Evolutionary conservation across 2,329 filamentous ascomycete species (phyloP).

Genomic region (Hysterium pulicare): DNA sequence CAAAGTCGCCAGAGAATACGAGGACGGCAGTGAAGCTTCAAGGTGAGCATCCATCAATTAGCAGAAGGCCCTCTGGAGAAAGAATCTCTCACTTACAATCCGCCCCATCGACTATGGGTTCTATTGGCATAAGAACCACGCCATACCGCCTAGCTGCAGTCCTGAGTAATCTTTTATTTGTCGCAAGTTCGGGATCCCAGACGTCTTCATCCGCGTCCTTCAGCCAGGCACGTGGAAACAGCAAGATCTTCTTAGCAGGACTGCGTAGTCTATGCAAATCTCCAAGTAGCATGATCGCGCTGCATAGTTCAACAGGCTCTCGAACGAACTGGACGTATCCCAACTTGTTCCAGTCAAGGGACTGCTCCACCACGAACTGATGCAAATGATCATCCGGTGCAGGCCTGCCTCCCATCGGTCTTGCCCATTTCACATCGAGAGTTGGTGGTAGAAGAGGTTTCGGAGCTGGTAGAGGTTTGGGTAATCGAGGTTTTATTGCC

Average conservation of each 20-base stretch:
- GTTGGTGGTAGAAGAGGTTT: constrained; percentile 33
- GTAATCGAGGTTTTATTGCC: constrained; percentile 60
- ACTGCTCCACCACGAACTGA: constrained; percentile 30
- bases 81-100: constrained; percentile 21
- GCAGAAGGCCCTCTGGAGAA: neutral
- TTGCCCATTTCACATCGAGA: constrained; percentile 36
- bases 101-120: constrained; percentile 34
- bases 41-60: constrained; percentile 1
- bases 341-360: constrained; percentile 44
- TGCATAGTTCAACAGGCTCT: constrained; percentile 47
- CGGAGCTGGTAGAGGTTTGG: constrained; percentile 35
- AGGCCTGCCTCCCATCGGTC: constrained; percentile 25
- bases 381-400: constrained; percentile 27
- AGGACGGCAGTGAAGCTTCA: constrained; percentile 28
- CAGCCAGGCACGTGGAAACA: constrained; percentile 44
- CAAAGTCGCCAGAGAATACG: constrained; percentile 45
- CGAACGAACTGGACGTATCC: constrained; percentile 48
- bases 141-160: constrained; percentile 46
- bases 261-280: constrained; percentile 45
- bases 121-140: constrained; percentile 44
- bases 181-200: constrained; percentile 42
- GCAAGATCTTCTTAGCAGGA: constrained; percentile 43
- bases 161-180: constrained; percentile 42
- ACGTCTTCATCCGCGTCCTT: constrained; percentile 32
- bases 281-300: constrained; percentile 48